Percentiles rank a stretch among this genome's conserved stretches.
Evolutionary conservation across 2,329 filamentous ascomycete species (phyloP).

Genomic region (Keithomyces neogunnii): DNA sequence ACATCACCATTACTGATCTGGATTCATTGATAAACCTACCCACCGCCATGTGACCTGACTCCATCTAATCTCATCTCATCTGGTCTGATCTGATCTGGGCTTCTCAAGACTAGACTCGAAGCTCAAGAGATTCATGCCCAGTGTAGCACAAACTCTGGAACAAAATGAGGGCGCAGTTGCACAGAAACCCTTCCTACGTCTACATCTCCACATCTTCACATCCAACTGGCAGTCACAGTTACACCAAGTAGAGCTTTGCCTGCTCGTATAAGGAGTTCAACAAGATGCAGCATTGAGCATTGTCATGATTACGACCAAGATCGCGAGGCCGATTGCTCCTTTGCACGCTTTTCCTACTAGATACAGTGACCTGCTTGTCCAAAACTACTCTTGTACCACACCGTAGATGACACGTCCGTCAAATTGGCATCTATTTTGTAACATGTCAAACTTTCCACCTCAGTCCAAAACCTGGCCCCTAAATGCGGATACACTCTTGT

Average conservation of each 20-base stretch:
- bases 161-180: no score
- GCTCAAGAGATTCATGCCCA: no score
- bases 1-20: background rate
- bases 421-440: background rate
- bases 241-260: no score
- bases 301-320: no score
- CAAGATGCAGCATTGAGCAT: no score
- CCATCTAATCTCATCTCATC: background rate
- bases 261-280: no score
- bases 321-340: background rate
- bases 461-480: constrained; percentile 67
- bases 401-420: background rate
- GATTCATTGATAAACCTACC: background rate
- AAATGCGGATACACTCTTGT: constrained; percentile 63
- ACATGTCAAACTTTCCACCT: constrained; percentile 4
- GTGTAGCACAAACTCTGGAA: no score
- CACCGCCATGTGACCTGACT: background rate
- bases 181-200: no score
- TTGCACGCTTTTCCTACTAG: background rate
- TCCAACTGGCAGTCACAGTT: no score
- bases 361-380: background rate
- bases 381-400: background rate
- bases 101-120: no score
- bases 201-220: no score
- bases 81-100: no score